These are phyloP conservation scores for Lentinus brumalis DNA, from an alignment of 768 basidiomycete genomes.

Conservation along the genomic window DNA sequence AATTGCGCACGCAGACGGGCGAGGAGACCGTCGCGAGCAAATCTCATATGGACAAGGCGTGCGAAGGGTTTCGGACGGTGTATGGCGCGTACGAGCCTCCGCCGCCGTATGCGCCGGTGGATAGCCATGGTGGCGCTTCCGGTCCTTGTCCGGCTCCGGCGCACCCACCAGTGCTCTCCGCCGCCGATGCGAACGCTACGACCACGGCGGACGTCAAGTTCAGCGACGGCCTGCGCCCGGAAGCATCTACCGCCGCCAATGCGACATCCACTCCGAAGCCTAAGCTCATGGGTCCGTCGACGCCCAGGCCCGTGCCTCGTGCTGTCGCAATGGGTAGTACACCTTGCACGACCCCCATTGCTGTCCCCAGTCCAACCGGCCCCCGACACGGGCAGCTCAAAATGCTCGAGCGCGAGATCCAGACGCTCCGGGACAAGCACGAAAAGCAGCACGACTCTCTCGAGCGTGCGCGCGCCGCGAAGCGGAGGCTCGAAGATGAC, in stretches of 20 bases:
- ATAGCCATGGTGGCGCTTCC: neutral
- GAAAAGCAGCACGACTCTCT: slow-evolving; percentile 32
- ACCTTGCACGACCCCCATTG: neutral
- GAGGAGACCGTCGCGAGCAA: slow-evolving; percentile 31
- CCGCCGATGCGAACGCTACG: neutral
- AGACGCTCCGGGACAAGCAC: slow-evolving; percentile 40
- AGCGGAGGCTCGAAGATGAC: slow-evolving; percentile 48
- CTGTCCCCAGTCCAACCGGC: neutral
- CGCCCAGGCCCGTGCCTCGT: neutral
- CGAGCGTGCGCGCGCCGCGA: slow-evolving; percentile 36
- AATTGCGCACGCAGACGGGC: slow-evolving; percentile 29
- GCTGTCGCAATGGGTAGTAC: neutral
- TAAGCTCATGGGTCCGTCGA: neutral
- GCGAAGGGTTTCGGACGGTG: slow-evolving; percentile 13
- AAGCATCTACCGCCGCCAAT: neutral
- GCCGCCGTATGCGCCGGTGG: neutral
- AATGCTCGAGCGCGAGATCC: slow-evolving; percentile 39
- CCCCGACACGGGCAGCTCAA: slow-evolving; percentile 8
- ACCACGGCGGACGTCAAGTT: neutral
- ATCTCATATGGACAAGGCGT: slow-evolving; percentile 42
- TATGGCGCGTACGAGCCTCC: slow-evolving; percentile 12
- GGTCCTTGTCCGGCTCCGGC: neutral
- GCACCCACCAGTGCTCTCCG: neutral
- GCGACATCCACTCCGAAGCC: neutral
- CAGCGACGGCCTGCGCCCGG: too few species aligned